Conservation (phyloP, 2,329 filamentous ascomycete species). For the Arthrobotrys conoides region DNA sequence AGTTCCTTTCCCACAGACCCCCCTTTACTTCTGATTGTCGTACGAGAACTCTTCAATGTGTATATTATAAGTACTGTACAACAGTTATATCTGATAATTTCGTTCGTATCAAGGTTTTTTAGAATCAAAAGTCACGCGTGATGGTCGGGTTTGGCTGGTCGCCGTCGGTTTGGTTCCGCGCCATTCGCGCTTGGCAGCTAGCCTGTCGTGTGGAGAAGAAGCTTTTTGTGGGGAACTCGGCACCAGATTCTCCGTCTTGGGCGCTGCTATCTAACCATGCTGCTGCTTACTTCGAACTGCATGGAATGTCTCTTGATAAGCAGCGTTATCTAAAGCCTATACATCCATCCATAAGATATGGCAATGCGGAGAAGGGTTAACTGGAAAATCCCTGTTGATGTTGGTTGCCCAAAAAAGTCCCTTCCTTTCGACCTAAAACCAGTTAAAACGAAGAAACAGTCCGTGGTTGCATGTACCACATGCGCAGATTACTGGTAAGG, state of each 20-base stretch:
- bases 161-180: conserved; percentile 37
- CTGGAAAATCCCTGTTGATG: conserved; percentile 29
- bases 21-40: conserved; percentile 12
- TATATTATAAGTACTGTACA: conserved; percentile 3
- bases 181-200: conserved; percentile 42
- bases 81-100: background rate
- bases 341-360: conserved; percentile 1
- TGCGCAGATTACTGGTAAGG: background rate
- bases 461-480: background rate
- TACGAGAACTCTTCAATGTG: background rate
- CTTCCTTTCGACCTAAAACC: conserved; percentile 46
- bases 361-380: conserved; percentile 33
- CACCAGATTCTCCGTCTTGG: conserved; percentile 59
- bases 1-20: background rate
- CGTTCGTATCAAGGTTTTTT: conserved; percentile 27
- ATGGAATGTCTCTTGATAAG: conserved; percentile 38
- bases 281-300: conserved; percentile 8
- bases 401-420: conserved; percentile 27
- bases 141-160: conserved; percentile 6
- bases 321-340: conserved; percentile 12
- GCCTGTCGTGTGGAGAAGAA: conserved; percentile 57
- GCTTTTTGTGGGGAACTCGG: conserved; percentile 60
- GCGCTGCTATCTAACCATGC: background rate
- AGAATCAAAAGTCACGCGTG: conserved; percentile 24
- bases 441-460: conserved; percentile 15